Conservation (phyloP, 2,329 filamentous ascomycete genomes). For the Colletotrichum sp. region DNA sequence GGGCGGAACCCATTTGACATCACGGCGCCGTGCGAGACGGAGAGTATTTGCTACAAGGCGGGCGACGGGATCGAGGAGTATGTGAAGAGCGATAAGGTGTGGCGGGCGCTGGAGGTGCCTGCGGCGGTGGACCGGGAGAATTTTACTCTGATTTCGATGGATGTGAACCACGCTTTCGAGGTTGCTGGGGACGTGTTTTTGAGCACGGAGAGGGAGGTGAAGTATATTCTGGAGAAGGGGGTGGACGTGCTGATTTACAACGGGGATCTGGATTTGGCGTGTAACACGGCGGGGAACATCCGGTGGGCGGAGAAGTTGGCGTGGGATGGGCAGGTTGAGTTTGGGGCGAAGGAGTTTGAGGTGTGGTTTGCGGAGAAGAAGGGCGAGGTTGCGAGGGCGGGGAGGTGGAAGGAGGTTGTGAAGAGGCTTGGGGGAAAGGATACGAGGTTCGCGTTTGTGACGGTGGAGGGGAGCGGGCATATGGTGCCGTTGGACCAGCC, state of each 20-base stretch:
- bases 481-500: constrained; percentile 34
- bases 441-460: constrained; percentile 25
- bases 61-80: constrained; percentile 27
- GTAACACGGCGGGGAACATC: constrained; percentile 30
- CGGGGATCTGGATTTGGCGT: constrained; percentile 25
- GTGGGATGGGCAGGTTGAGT: constrained; percentile 49
- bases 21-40: constrained; percentile 38
- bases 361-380: constrained; percentile 9
- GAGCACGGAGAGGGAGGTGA: neutral
- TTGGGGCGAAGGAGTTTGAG: constrained; percentile 34
- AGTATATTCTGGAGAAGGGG: constrained; percentile 12
- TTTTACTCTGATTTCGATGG: constrained; percentile 6
- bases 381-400: neutral
- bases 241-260: constrained; percentile 27
- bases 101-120: constrained; percentile 24
- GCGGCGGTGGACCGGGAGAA: neutral
- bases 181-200: constrained; percentile 18
- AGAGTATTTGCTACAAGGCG: constrained; percentile 41
- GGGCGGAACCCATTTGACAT: constrained; percentile 50
- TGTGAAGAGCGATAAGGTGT: constrained; percentile 25
- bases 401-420: constrained; percentile 10
- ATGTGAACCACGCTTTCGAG: constrained; percentile 18
- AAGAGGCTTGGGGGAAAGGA: neutral
- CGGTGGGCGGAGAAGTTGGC: constrained; percentile 42
- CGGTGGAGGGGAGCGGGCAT: constrained; percentile 44